phyloP scores from a whole-genome alignment of 176 grass and related monocot species.

The Echinochloa phyllopogon region DNA sequence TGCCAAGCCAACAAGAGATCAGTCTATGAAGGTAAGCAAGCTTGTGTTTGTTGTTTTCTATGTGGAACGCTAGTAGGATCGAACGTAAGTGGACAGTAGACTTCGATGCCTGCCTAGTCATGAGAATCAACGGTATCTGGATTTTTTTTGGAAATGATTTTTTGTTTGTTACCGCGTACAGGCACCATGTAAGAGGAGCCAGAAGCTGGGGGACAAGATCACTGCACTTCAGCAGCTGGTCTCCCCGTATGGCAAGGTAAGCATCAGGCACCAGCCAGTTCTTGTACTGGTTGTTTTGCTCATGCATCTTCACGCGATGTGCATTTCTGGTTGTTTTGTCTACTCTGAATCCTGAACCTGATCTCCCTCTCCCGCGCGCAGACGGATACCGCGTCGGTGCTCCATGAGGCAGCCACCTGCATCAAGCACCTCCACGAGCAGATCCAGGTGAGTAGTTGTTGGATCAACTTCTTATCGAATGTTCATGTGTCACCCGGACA shows the following conservation, averaged over 20 bases:
- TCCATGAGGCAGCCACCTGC: conserved; percentile 69
- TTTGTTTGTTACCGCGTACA: background rate
- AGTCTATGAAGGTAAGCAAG: conserved; percentile 47
- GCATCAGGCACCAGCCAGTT: background rate
- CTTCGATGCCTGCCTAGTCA: background rate
- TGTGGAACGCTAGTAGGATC: background rate
- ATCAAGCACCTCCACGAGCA: conserved; percentile 68
- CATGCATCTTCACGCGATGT: background rate
- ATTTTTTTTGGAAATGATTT: too few relatives aligned
- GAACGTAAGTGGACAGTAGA: background rate
- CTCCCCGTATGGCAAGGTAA: conserved; percentile 82
- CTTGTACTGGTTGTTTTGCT: background rate
- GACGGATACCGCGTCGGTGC: conserved; percentile 82
- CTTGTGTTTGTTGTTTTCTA: background rate
- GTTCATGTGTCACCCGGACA: background rate
- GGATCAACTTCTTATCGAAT: background rate
- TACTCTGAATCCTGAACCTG: conserved; percentile 17
- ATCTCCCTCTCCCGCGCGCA: conserved; percentile 17
- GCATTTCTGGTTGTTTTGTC: background rate
- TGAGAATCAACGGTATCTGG: background rate
- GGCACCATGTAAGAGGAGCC: conserved; percentile 65
- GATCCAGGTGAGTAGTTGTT: conserved; percentile 51
- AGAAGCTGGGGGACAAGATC: conserved; percentile 77
- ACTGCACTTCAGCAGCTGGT: conserved; percentile 81
- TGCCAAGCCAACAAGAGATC: conserved; percentile 38